Base-by-base conservation (phyloP, 2,329 filamentous ascomycete genomes). In the Aureobasidium namibiae region DNA sequence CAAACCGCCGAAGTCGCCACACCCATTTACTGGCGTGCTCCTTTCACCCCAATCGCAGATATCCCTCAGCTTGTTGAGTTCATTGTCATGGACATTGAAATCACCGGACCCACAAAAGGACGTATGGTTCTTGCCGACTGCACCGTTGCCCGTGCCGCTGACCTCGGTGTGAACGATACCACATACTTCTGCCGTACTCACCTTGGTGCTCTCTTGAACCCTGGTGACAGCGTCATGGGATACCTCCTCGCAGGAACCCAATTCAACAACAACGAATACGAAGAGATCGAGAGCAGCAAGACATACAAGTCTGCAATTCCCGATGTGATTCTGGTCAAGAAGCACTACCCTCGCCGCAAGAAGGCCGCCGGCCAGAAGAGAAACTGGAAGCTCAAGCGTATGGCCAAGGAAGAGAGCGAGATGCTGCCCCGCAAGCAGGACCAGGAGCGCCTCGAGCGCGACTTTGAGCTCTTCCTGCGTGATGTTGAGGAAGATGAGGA, bases 401-500 rank as follows among this genome's bases (percentile, higher is more conserved):
- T 99, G 89, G 82, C 82, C 65, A 88, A 85, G 75, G 92, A 97
- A 63, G 90, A 96, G 71, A 88, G 88, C 65, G 92, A 96, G 65
- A 81, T 95, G 72, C 76, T 92, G 64, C 89, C 90, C 36, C 87
- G 89, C 78, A 90, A 96, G 76, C 80, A 90, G 61, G 92, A 97
- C 70, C 88, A 92, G 70, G 89, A 92, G 61, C 85, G 86, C 63
- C 85, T 95, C 78, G 92, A 97, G 70, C 83, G 87, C 65, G 94
- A 99, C 74, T 99, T 95, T 75, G 94, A 99, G 78, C 84, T 92
- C 83, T 99, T 99, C 84, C 77, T 99, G 79, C 87, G 88, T 46
- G 94, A 99, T 73, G 90, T 99, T 11, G 95, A 99, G 75, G 92
- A 97, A 71, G 94, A 99, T 72, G 82, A 88, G 56, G 94, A 99